Conservation (phyloP, 768 basidiomycete species). For the Flagelloscypha sp. region DNA sequence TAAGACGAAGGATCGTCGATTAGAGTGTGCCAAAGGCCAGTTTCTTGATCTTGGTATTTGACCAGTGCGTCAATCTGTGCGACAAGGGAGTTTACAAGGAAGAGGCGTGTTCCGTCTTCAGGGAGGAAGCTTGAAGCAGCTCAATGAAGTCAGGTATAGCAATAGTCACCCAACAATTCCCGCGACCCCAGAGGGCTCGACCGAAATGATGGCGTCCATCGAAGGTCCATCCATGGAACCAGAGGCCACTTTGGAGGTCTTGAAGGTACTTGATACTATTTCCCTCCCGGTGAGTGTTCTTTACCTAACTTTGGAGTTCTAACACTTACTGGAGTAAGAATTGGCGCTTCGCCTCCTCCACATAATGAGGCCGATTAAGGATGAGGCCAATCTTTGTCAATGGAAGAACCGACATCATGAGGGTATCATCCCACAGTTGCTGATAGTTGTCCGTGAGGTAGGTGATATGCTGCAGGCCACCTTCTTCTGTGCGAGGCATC, state of each 20-base stretch:
- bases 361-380: slow-evolving; percentile 39
- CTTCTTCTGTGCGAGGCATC: slow-evolving; percentile 37
- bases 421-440: slow-evolving; percentile 50
- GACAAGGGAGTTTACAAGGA: slow-evolving; percentile 30
- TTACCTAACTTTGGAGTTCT: background rate
- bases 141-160: slow-evolving; percentile 43
- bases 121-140: slow-evolving; percentile 29
- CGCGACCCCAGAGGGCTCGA: slow-evolving; percentile 43
- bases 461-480: slow-evolving; percentile 41
- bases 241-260: slow-evolving; percentile 34
- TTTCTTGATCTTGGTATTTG: slow-evolving; percentile 31
- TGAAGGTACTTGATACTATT: slow-evolving; percentile 37
- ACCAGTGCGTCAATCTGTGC: slow-evolving; percentile 43
- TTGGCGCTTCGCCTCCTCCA: slow-evolving; percentile 48
- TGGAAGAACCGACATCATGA: slow-evolving; percentile 53
- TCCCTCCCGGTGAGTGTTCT: slow-evolving; percentile 1
- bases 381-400: slow-evolving; percentile 47
- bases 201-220: slow-evolving; percentile 39
- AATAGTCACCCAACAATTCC: slow-evolving; percentile 47
- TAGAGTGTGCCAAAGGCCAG: slow-evolving; percentile 49
- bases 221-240: slow-evolving; percentile 44
- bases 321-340: slow-evolving; percentile 37
- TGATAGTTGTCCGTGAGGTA: slow-evolving; percentile 32
- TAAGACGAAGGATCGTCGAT: slow-evolving; percentile 43
- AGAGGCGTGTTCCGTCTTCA: slow-evolving; percentile 33